Evolutionary conservation across 2,329 filamentous ascomycete genomes (phyloP).

Genomic region (Beauveria asiatica): DNA sequence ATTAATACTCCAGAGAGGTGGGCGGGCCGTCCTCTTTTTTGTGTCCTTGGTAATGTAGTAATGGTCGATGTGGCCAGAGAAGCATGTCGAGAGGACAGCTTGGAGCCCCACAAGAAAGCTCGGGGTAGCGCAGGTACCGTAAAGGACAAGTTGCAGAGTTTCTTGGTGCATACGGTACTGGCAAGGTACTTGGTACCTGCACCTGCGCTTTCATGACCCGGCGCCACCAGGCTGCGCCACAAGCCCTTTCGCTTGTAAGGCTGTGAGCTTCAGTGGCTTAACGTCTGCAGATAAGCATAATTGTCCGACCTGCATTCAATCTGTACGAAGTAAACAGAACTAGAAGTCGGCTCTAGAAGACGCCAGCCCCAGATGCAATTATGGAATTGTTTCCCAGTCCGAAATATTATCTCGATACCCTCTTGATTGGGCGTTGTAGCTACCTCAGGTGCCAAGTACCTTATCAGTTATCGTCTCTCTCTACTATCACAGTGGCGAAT

Average conservation of each 20-base stretch:
- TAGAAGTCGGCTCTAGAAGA: too few species aligned
- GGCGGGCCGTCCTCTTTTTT: background rate
- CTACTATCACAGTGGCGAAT: too few species aligned
- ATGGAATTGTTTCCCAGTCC: too few species aligned
- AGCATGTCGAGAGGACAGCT: constrained; percentile 2
- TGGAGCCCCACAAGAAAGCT: background rate
- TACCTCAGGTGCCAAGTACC: too few species aligned
- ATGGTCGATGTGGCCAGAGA: constrained; percentile 10
- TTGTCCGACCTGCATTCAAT: too few species aligned
- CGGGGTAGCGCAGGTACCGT: constrained; percentile 13
- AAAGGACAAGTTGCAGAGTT: constrained; percentile 29
- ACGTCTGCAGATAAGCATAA: too few species aligned
- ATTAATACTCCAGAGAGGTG: background rate
- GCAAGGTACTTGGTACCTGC: constrained; percentile 1
- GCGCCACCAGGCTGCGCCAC: background rate
- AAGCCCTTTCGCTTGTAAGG: background rate
- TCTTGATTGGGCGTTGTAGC: too few species aligned
- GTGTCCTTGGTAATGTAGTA: background rate
- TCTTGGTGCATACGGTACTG: constrained; percentile 1
- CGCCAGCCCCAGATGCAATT: too few species aligned
- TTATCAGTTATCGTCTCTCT: too few species aligned
- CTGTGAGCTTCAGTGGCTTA: background rate
- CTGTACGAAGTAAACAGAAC: too few species aligned
- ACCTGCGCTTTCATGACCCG: background rate
- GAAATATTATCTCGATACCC: too few species aligned